Conservation (phyloP, 2,329 filamentous ascomycete species). For the Endoconidiophora polonica region DNA sequence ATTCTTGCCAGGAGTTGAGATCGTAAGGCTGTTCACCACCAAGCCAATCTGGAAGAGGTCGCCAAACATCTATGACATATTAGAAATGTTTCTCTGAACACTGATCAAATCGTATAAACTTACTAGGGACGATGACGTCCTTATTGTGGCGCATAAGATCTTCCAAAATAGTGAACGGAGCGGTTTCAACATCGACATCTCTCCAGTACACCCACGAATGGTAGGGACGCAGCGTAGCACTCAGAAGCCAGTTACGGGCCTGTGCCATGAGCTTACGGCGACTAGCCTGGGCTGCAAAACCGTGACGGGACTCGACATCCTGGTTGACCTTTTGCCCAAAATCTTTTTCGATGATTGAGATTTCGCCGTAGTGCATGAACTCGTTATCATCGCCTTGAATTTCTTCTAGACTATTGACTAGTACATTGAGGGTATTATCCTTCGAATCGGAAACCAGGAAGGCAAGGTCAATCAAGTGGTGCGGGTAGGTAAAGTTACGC, state of each 20-base stretch:
- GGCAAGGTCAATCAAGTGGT: constrained; percentile 87
- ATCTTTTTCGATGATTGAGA: constrained; percentile 96
- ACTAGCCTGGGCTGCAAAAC: constrained; percentile 87
- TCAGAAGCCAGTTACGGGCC: constrained; percentile 90
- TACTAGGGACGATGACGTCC: constrained; percentile 95
- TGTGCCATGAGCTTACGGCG: constrained; percentile 95
- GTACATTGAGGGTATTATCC: constrained; percentile 64
- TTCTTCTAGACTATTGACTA: constrained; percentile 58
- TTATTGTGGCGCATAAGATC: constrained; percentile 98
- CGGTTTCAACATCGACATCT: constrained; percentile 95
- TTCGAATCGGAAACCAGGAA: constrained; percentile 97
- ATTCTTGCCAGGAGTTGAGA: constrained; percentile 98
- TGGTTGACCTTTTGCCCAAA: constrained; percentile 97
- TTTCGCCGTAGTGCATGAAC: constrained; percentile 77
- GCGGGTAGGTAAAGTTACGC: constrained; percentile 90
- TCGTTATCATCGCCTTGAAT: constrained; percentile 68
- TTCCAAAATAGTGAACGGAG: constrained; percentile 89
- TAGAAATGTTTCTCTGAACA: constrained; percentile 14
- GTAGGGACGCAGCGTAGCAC: constrained; percentile 78
- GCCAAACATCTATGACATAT: constrained; percentile 69
- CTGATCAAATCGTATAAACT: constrained; percentile 25
- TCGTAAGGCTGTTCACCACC: constrained; percentile 97
- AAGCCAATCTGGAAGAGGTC: constrained; percentile 95
- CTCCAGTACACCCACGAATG: constrained; percentile 99
- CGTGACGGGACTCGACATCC: constrained; percentile 92